Percentiles rank a stretch among this genome's conserved stretches.
Conservation (phyloP, 257 asterid genomes). For the Verbascum thapsus region DNA sequence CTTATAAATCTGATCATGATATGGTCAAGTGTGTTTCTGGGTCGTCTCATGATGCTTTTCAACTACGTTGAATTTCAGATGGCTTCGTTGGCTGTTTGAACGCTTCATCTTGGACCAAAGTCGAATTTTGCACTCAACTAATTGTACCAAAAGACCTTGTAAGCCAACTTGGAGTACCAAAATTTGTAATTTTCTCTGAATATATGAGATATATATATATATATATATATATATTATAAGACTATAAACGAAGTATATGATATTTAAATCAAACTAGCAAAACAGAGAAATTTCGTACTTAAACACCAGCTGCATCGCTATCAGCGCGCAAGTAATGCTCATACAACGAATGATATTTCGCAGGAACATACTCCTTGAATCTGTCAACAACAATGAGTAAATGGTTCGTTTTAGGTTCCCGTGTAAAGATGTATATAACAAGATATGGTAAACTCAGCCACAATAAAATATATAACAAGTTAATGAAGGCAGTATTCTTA, state of each 20-base stretch:
- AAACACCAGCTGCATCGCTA: slow-evolving; percentile 39
- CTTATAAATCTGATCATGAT: too few relatives aligned
- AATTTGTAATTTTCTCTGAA: too few relatives aligned
- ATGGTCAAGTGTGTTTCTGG: too few relatives aligned
- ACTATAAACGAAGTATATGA: background rate
- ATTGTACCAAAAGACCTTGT: too few relatives aligned
- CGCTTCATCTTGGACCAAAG: background rate
- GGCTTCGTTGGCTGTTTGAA: background rate
- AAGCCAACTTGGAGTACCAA: too few relatives aligned
- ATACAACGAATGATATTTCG: slow-evolving; percentile 64
- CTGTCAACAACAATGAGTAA: slow-evolving; percentile 47
- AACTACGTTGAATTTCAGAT: background rate
- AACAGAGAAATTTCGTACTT: slow-evolving; percentile 35
- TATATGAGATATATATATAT: background rate
- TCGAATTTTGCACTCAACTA: too few relatives aligned
- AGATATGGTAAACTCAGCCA: background rate
- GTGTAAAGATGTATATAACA: background rate
- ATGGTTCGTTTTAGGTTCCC: background rate
- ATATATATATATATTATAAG: background rate
- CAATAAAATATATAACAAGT: background rate
- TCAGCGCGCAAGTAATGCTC: slow-evolving; percentile 54
- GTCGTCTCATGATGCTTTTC: too few relatives aligned
- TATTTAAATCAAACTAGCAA: background rate
- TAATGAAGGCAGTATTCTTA: background rate
- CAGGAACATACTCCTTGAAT: slow-evolving; percentile 83